These are phyloP conservation scores for Seminavis robusta DNA, from an alignment of 108 stramenopile genomes.

Conservation along the genomic window DNA sequence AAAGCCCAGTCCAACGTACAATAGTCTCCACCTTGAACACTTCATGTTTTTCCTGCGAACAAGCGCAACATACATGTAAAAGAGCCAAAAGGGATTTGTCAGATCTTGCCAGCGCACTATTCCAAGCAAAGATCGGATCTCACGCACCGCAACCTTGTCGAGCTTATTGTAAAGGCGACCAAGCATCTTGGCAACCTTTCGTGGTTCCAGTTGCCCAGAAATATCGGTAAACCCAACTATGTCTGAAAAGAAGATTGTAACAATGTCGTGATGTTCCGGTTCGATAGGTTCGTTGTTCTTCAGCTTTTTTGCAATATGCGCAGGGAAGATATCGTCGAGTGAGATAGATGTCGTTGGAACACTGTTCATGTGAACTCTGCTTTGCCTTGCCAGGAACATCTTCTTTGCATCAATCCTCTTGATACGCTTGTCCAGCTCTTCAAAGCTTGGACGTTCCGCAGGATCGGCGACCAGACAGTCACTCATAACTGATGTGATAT, in stretches of 20 bases:
- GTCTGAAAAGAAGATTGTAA: conserved; percentile 7
- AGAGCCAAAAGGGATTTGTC: conserved; percentile 26
- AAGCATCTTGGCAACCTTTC: conserved; percentile 12
- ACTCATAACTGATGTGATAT: conserved; percentile 29
- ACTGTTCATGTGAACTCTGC: too few species aligned
- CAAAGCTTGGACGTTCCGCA: conserved; percentile 15
- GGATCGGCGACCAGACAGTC: conserved; percentile 33
- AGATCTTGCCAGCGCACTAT: too few species aligned
- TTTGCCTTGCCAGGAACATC: too few species aligned
- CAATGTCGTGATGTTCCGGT: conserved; percentile 1
- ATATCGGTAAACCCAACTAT: conserved; percentile 15
- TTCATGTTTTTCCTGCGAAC: conserved; percentile 20
- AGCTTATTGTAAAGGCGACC: conserved; percentile 14
- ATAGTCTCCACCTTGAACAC: conserved; percentile 54
- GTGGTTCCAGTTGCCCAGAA: neutral
- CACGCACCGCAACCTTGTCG: conserved; percentile 15
- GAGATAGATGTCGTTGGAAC: too few species aligned
- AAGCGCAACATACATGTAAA: conserved; percentile 36
- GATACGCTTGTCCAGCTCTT: conserved; percentile 1
- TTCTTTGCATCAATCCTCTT: conserved; percentile 3
- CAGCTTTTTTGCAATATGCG: conserved; percentile 40
- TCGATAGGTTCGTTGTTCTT: too few species aligned
- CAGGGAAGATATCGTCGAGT: conserved; percentile 31
- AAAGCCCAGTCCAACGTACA: conserved; percentile 13
- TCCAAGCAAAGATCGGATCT: too few species aligned